phyloP scores from a whole-genome alignment of 1,139 yeast genomes.

The Debaryomycetaceae sp. region DNA sequence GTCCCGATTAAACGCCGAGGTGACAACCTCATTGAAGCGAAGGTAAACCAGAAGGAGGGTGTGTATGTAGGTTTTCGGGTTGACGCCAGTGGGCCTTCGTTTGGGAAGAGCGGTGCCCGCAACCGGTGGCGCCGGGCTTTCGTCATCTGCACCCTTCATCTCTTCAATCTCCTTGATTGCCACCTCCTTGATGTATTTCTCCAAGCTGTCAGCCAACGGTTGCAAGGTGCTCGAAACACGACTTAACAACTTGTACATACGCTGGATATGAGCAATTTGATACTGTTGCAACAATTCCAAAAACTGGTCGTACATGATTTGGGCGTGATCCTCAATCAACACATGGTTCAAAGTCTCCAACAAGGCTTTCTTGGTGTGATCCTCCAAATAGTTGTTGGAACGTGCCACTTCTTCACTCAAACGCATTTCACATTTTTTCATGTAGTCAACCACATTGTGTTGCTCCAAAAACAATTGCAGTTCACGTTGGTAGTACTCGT shows the following conservation, averaged over 20 bases:
- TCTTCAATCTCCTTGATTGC: constrained; percentile 68
- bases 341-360: constrained; percentile 73
- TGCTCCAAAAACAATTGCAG: constrained; percentile 61
- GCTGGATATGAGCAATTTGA: constrained; percentile 70
- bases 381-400: constrained; percentile 77
- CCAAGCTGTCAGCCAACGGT: constrained; percentile 73
- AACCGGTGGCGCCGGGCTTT: constrained; percentile 21
- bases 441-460: constrained; percentile 86
- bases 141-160: constrained; percentile 49
- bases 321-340: constrained; percentile 75
- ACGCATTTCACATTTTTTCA: constrained; percentile 79
- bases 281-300: constrained; percentile 68
- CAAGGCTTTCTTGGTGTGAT: constrained; percentile 75
- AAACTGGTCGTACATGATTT: constrained; percentile 74
- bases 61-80: constrained; percentile 78
- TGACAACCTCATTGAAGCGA: constrained; percentile 65
- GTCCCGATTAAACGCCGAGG: constrained; percentile 66
- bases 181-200: constrained; percentile 67
- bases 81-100: constrained; percentile 29
- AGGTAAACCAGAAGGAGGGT: constrained; percentile 67
- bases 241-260: constrained; percentile 72
- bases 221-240: constrained; percentile 72
- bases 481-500: constrained; percentile 67
- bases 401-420: constrained; percentile 79
- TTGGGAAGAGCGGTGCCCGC: constrained; percentile 15